Evolutionary conservation across 139 green algal species (phyloP).

Genomic region (Eudorina sp.): DNA sequence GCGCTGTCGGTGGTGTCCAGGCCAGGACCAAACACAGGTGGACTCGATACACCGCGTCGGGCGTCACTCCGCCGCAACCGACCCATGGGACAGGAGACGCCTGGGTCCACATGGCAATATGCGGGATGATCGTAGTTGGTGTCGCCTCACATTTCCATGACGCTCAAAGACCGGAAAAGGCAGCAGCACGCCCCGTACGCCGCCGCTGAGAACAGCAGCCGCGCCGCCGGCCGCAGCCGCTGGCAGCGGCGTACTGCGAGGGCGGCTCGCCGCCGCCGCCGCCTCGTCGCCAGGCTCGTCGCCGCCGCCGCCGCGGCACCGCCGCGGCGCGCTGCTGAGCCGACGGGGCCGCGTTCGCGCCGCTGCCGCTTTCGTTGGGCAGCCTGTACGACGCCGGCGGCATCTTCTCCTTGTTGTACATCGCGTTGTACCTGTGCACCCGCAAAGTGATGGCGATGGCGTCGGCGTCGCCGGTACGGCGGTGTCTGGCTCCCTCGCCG

Average conservation of each 20-base stretch:
- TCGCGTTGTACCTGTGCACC: constrained; percentile 45
- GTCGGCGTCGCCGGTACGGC: too few species aligned
- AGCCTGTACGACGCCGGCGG: background rate
- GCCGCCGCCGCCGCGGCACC: background rate
- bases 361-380: background rate
- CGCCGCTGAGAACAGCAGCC: background rate
- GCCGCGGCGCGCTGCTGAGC: too few species aligned
- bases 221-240: background rate
- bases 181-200: constrained; percentile 52
- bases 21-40: too few species aligned
- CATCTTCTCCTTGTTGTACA: constrained; percentile 46
- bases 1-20: too few species aligned
- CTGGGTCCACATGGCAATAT: too few species aligned
- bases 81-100: too few species aligned
- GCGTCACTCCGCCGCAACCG: too few species aligned
- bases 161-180: constrained; percentile 34
- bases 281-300: background rate
- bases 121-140: too few species aligned
- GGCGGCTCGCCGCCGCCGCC: too few species aligned
- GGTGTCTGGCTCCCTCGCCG: too few species aligned
- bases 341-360: background rate
- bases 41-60: too few species aligned
- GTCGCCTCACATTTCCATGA: constrained; percentile 56
- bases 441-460: too few species aligned
- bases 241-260: background rate